Base-by-base conservation (phyloP, 2,329 filamentous ascomycete species). In the Pseudopithomyces maydicus region DNA sequence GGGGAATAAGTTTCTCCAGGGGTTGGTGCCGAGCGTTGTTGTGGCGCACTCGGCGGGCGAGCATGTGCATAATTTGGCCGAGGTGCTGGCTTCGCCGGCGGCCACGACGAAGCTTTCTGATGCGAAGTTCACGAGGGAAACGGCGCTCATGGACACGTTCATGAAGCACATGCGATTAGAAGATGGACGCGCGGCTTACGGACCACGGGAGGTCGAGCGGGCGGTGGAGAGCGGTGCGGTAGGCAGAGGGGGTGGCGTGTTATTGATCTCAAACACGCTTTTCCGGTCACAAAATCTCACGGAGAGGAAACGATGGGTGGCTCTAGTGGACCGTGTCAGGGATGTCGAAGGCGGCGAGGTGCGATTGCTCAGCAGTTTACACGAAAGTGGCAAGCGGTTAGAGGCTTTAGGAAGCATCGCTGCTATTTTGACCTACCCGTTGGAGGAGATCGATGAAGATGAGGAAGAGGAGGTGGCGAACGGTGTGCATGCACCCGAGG, bases 121-220 rank as follows among this genome's bases (percentile, higher is more conserved):
- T 72, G 95, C 92, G 62, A 95, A 94, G 69, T 97, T 95, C 72
- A 88, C 91, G 2, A 86, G 88, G 58, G 93, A 97, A 76, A 92
- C 92, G 1, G 84, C 83, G 36, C 82, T 91, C 58, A 92, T 99
- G 87, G 92, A 98, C 68, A 85, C 88, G 43, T 92, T 98, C 72
- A 87, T 90, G 66, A 84, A 88, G 0, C 81, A 91, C 58, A 80
- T 99, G 57, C 88, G 93, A 50, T 86, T 86, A 57, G 93, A 98
- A 61, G 93, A 97, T 63, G 90, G 91, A 2, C 86, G 90, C 55
- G 94, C 93, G 2, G 97, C 93, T 84, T 99, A 99, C 76, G 95
- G 95, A 0, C 86, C 89, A 0, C 84, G 82, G 14, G 91, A 96
- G 52, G 92, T 97, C 2, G 88, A 91, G 70, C 86, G 85, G 58